Conservation (phyloP, 1,284 basidiomycete genomes). For the Moesziomyces globuligerus region DNA sequence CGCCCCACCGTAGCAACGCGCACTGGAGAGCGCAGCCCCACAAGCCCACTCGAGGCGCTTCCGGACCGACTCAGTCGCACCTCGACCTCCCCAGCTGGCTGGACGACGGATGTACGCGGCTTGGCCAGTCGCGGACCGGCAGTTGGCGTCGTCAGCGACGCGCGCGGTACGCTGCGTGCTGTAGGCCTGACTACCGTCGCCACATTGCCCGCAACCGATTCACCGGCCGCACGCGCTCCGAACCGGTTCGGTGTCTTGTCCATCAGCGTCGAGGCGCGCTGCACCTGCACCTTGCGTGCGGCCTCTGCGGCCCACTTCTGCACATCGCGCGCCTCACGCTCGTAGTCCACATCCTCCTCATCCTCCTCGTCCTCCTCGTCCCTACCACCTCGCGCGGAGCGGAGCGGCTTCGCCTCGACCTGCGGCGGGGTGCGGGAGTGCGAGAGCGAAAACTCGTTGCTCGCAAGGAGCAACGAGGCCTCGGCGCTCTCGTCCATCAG, state of each 20-base stretch:
- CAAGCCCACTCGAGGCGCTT: constrained; percentile 15
- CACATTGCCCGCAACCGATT: neutral
- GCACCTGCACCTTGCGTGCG: constrained; percentile 22
- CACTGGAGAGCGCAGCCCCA: neutral
- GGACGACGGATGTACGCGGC: constrained; percentile 15
- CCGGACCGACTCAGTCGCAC: constrained; percentile 12
- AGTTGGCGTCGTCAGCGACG: constrained; percentile 25
- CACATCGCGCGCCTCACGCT: constrained; percentile 16
- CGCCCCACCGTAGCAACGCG: neutral
- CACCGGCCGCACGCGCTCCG: too few relatives aligned
- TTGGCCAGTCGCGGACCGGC: constrained; percentile 20
- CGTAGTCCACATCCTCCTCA: constrained; percentile 16
- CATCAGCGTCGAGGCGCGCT: neutral
- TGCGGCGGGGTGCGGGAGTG: constrained; percentile 2
- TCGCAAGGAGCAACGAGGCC: constrained; percentile 25
- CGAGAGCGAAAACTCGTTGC: constrained; percentile 29
- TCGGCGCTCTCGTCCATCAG: constrained; percentile 45
- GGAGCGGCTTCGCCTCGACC: neutral
- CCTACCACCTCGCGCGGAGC: constrained; percentile 6
- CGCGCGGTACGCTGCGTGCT: constrained; percentile 8
- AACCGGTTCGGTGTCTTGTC: constrained; percentile 13
- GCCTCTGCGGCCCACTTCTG: constrained; percentile 39
- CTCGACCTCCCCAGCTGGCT: neutral
- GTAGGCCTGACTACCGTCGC: constrained; percentile 12
- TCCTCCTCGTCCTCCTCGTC: constrained; percentile 29